Evolutionary conservation across 2,329 filamentous ascomycete species (phyloP), one percentile per base, ranked within the genome.

Genomic region (Thermochaetoides dissita): DNA sequence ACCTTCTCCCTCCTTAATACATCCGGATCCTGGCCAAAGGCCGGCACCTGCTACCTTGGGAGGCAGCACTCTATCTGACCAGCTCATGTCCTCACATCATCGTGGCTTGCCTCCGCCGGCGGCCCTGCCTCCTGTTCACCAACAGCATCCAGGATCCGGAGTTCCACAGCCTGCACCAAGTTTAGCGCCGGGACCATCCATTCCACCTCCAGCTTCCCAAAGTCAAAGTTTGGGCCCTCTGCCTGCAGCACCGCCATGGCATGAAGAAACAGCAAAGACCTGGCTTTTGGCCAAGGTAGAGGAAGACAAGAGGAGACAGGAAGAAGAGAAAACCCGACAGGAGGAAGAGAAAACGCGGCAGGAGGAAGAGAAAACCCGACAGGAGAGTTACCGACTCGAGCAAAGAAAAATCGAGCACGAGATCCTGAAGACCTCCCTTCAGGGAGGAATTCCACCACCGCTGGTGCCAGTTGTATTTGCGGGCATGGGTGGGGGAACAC

Each of bases 401-500:
- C 81, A 84, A 60, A 69, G 82, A 37, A 79, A 71, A 53, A 69
- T 84, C 43, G 83, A 87, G 59, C 74, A 81, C 55, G 77, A 77
- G 37, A 86, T 88, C 62, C 61, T 88, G 44, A 68, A 72, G 42
- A 77, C 81, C 17, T 82, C 81, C 2, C 59, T 87, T 41, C 68
- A 71, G 41, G 76, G 78, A 33, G 81, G 82, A 8, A 76, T 88
- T 39, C 82, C 83, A 8, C 81, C 82, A 9, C 71, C 79, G 32
- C 75, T 87, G 70, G 71, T 87, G 28, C 83, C 83, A 6, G 64
- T 85, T 45, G 76, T 88, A 24, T 86, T 88, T 59, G 74, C 79
- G 9, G 79, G 79, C 36, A 79, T 85, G 68, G 72, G 72, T 37
- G 79, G 78, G 34, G 76, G 76, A 32, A 65, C 68, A 42, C 59